Evolutionary conservation across 768 basidiomycete species (phyloP), one percentile per base, ranked within the genome.

Genomic region (Rickenella mellea): DNA sequence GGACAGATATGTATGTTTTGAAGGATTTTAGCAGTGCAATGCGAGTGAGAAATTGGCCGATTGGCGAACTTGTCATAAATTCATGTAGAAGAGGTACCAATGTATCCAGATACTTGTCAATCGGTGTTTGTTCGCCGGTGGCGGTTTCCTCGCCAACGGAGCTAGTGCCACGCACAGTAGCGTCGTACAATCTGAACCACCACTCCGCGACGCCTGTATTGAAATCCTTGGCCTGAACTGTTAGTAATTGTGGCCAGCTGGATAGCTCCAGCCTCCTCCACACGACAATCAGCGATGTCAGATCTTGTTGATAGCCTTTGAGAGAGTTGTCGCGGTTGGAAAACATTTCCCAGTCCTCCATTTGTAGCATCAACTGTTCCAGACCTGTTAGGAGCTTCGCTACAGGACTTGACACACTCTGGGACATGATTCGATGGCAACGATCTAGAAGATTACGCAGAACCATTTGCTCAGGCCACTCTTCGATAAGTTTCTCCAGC

Each of bases 401-500:
- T 7, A 96, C 65, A 0, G 96, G 80, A 48, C 78, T 80, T 27
- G 71, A 65, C 15, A 86, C 62, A 38, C 73, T 66, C 17, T 91
- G 64, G 0, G 63, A 54, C 30, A 91, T 63, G 45, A 91, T 70
- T 6, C 66, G 58, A 29, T 82, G 70, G 52, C 84, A 91, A 25
- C 83, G 80, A 43, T 73, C 73, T 27, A 68, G 66, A 27, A 99
- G 71, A 56, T 94, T 81, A 22, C 83, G 85, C n/a, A 96, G 69
- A 7, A 97, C 88, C 83, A 93, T 91, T 58, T 99, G 96, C 48
- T 98, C 94, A 0, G 96, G 94, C 92, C 91, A 99, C 50, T 91
- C 83, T 46, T 68, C 62, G 20, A 83, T 69, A 15, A 96, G 67
- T 2, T 27, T 45, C 11, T 64, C 51, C 22, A 98, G 66, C 2